Conservation (phyloP, 495 filamentous ascomycete species). For the Pyrenula massariospora region DNA sequence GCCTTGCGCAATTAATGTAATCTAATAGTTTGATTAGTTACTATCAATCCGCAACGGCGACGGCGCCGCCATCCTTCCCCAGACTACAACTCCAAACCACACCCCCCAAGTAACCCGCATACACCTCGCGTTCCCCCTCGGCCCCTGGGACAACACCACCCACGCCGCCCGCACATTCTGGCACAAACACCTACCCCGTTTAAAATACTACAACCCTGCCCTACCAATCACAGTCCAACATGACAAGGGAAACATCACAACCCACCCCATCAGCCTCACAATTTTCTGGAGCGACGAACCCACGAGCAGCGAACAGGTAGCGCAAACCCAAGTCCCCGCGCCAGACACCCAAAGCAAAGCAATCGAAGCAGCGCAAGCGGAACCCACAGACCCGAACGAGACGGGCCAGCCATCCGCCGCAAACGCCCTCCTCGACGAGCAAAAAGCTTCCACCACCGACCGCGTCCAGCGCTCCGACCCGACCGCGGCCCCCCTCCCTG, state of each 20-base stretch:
- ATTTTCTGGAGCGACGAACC: constrained; percentile 50
- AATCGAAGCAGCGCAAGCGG: constrained; percentile 18
- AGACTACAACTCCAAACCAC: constrained; percentile 9
- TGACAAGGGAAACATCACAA: constrained; percentile 22
- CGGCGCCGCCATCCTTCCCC: constrained; percentile 70
- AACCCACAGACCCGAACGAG: constrained; percentile 11
- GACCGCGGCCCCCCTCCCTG: constrained; percentile 9
- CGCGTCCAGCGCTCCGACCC: constrained; percentile 10
- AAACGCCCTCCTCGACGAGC: neutral
- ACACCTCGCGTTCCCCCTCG: constrained; percentile 66
- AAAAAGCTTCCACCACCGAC: constrained; percentile 13
- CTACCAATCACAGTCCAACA: constrained; percentile 73
- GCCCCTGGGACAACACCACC: constrained; percentile 46
- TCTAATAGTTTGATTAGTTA: no score
- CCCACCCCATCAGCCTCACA: constrained; percentile 52
- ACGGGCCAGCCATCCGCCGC: neutral
- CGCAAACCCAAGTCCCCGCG: constrained; percentile 11
- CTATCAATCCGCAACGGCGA: constrained; percentile 62
- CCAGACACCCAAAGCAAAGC: constrained; percentile 22
- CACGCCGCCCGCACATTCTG: constrained; percentile 86
- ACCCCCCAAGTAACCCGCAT: constrained; percentile 55
- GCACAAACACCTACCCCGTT: constrained; percentile 64
- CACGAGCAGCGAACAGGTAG: constrained; percentile 9
- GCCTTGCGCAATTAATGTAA: no score
- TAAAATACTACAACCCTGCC: constrained; percentile 90